phyloP scores from a whole-genome alignment of 2,329 filamentous ascomycete genomes.

The Talaromyces rugulosus region DNA sequence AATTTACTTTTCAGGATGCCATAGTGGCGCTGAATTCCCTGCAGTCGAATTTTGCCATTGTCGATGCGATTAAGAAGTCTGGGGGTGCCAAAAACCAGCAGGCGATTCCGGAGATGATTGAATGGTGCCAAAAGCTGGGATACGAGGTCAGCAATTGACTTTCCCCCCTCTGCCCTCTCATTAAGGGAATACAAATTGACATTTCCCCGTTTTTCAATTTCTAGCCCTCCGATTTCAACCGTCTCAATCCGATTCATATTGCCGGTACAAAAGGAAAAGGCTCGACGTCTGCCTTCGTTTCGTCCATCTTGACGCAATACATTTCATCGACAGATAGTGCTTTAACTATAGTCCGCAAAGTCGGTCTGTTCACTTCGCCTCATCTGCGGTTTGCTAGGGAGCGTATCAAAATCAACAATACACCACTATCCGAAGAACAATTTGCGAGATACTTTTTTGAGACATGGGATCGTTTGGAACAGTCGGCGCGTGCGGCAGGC shows the following conservation, averaged over 20 bases:
- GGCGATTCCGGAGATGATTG: constrained; percentile 76
- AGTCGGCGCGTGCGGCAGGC: constrained; percentile 50
- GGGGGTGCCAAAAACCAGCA: constrained; percentile 68
- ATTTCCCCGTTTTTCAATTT: not conserved
- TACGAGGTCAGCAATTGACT: constrained; percentile 59
- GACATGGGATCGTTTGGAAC: constrained; percentile 67
- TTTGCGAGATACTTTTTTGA: constrained; percentile 81
- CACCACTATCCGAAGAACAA: constrained; percentile 61
- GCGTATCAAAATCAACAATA: constrained; percentile 74
- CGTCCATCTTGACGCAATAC: constrained; percentile 69
- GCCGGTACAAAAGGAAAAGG: constrained; percentile 95
- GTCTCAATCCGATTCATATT: constrained; percentile 68
- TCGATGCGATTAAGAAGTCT: constrained; percentile 73
- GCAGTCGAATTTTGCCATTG: constrained; percentile 72
- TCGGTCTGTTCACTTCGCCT: constrained; percentile 82
- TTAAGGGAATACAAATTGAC: not conserved
- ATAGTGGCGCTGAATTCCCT: constrained; percentile 70
- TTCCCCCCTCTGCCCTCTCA: not conserved
- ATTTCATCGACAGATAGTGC: constrained; percentile 22
- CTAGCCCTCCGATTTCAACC: constrained; percentile 59
- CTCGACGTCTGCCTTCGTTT: constrained; percentile 78
- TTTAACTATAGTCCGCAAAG: constrained; percentile 44
- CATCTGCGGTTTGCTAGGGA: constrained; percentile 81
- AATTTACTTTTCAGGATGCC: constrained; percentile 51
- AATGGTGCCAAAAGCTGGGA: constrained; percentile 71